phyloP scores from a whole-genome alignment of 768 basidiomycete genomes.

The Tricholoma hemisulphureum region DNA sequence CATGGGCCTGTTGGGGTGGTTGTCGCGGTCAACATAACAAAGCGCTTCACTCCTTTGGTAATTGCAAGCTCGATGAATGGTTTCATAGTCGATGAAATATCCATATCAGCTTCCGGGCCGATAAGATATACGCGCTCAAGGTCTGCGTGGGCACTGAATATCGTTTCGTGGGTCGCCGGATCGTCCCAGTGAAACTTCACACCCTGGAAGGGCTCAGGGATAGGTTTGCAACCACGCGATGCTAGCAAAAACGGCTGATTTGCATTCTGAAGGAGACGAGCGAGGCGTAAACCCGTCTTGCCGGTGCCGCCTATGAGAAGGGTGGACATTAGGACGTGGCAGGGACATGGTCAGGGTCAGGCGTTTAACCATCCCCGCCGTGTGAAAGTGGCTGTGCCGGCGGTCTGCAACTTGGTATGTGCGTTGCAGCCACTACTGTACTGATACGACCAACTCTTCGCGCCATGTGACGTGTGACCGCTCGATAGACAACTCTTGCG shows the following conservation, averaged over 20 bases:
- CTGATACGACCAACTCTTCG: no score
- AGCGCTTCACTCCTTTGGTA: constrained; percentile 31
- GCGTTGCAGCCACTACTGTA: no score
- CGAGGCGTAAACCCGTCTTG: constrained; percentile 28
- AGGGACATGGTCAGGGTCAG: no score
- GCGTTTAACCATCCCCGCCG: no score
- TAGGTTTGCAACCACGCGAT: constrained; percentile 16
- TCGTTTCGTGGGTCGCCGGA: constrained; percentile 25
- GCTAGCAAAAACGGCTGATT: constrained; percentile 26
- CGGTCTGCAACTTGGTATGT: no score
- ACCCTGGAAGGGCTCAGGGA: constrained; percentile 26
- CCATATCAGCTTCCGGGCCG: constrained; percentile 2
- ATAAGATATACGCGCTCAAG: constrained; percentile 21
- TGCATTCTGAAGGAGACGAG: constrained; percentile 23
- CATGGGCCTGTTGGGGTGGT: constrained; percentile 21
- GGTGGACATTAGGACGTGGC: constrained; percentile 31
- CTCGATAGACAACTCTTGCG: no score
- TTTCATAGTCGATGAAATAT: constrained; percentile 21
- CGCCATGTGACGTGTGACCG: no score
- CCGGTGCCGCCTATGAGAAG: constrained; percentile 37
- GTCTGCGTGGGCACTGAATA: constrained; percentile 22
- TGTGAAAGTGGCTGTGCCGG: no score
- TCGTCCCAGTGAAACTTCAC: constrained; percentile 36
- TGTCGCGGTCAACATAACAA: constrained; percentile 31
- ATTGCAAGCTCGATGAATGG: constrained; percentile 35